phyloP scores from a whole-genome alignment of 2,329 filamentous ascomycete species.

The Fusarium marasasianum region DNA sequence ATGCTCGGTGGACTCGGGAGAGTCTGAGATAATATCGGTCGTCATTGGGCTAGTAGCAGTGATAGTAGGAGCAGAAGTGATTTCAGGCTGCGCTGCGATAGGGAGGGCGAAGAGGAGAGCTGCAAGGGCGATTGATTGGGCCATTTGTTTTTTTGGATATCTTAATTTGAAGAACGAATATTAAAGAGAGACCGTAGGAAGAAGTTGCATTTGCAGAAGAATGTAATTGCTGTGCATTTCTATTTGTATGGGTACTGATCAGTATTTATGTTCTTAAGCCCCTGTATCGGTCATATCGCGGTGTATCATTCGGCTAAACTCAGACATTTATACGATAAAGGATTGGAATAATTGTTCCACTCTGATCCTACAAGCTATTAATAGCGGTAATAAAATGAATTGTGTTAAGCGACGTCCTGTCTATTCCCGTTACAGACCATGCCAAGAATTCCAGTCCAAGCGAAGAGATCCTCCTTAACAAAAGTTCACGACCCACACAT shows the following conservation, averaged over 20 bases:
- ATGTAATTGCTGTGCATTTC: neutral
- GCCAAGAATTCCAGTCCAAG: neutral
- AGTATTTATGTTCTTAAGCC: fast-evolving
- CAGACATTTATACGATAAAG: neutral
- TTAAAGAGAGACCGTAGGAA: neutral
- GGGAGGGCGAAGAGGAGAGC: neutral
- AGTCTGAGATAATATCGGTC: no score
- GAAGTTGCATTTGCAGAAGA: fast-evolving
- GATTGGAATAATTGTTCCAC: neutral
- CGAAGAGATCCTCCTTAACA: neutral
- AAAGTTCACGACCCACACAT: neutral
- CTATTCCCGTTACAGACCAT: neutral
- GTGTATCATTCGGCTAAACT: neutral
- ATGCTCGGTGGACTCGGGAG: fast-evolving
- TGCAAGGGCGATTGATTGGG: neutral
- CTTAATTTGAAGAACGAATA: neutral
- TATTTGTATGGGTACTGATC: fast-evolving
- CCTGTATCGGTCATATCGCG: neutral
- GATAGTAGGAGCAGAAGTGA: fast-evolving
- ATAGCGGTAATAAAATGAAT: neutral
- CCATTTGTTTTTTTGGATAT: neutral
- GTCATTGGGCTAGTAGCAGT: neutral
- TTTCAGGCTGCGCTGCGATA: neutral
- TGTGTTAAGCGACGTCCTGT: neutral
- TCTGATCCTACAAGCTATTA: neutral